Conservation (phyloP, 2,329 filamentous ascomycete species). For the Orbilia blumenaviensis region DNA sequence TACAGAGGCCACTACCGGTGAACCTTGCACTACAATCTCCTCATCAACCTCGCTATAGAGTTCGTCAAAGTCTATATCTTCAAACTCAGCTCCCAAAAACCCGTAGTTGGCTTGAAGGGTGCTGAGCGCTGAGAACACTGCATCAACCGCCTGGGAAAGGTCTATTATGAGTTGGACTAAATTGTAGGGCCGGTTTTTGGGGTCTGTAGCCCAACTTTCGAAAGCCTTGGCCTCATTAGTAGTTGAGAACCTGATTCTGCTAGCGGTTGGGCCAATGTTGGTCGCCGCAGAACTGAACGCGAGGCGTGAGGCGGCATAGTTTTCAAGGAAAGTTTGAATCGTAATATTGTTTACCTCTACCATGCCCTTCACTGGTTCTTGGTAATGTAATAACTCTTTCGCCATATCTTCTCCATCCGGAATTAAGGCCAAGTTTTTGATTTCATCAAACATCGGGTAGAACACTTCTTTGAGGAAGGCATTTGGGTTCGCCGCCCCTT, state of each 20-base stretch:
- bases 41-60: neutral
- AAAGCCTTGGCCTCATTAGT: neutral
- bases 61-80: constrained; percentile 13
- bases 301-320: neutral
- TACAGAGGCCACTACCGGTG: neutral
- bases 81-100: neutral
- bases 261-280: neutral
- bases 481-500: neutral
- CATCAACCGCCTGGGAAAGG: neutral
- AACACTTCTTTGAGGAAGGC: neutral
- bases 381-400: constrained; percentile 4
- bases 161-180: neutral
- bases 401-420: neutral
- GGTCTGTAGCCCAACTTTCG: constrained; percentile 23
- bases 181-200: neutral
- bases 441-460: constrained; percentile 15
- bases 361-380: neutral
- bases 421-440: neutral
- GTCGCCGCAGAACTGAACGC: constrained; percentile 1
- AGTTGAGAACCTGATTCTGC: neutral
- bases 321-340: neutral
- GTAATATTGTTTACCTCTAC: neutral
- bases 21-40: neutral
- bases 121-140: neutral
- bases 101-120: constrained; percentile 1